Evolutionary conservation across 2,329 filamentous ascomycete species (phyloP), one percentile per base, ranked within the genome.

Genomic region (Penicillium sclerotigenum): DNA sequence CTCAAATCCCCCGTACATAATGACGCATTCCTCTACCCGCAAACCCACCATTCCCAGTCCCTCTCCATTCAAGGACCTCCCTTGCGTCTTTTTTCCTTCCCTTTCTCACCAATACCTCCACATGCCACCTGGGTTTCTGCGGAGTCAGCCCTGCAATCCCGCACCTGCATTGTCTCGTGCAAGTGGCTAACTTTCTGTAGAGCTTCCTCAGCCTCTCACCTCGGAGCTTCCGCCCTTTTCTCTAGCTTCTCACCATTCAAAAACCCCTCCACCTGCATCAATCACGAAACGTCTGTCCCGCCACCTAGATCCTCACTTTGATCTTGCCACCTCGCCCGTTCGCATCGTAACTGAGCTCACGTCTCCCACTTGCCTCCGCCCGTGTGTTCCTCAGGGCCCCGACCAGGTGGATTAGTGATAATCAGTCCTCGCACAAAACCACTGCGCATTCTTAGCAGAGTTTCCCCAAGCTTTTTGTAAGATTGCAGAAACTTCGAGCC

Each of bases 1-100:
- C 52, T 34, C 57, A 61, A 61, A 58, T n/a, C 64, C 61, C 64
- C 61, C 64, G 56, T 60, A 61, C 57, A 68, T 69, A 65, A 73
- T 73, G 71, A 73, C 71, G 71, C 71, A 73, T 71, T 68, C 62
- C 63, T 67, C 60, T 52, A 59, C 49, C 61, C 62, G 60, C 59
- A 53, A 56, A 58, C 53, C 59, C 56, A 67, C 52, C 58, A 61
- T 49, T 58, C 54, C 58, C 60, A 62, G 60, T 61, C 42, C 52
- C 59, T 43, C 47, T 38, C 50, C 58, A 63, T 56, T 49, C 42
- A 53, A 40, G 20, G 31, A 24, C 56, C 53, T 63, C 61, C 59
- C 64, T 61, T 59, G 59, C 63, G 47, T 58, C 63, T 49, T 58
- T 54, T 42, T 50, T 45, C 52, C 47, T 45, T 54, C 51, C 36